Evolutionary conservation across 371 early-diverging fungal species (phyloP).

Genomic region (Circinella minor): DNA sequence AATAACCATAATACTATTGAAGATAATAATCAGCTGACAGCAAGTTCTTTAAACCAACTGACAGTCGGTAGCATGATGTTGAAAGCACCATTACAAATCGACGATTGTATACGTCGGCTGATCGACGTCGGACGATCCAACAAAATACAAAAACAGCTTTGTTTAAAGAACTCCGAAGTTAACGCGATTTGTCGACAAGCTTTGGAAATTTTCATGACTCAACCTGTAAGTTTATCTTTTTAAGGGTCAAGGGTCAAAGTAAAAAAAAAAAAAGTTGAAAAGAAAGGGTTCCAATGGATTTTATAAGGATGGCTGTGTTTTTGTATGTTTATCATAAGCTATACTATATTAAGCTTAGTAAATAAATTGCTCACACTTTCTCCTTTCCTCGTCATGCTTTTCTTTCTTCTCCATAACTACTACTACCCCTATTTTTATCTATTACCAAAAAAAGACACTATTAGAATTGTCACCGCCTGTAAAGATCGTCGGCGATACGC

Average conservation of each 20-base stretch:
- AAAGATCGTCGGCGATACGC: constrained; percentile 95
- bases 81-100: constrained; percentile 60
- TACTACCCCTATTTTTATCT: not conserved
- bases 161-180: constrained; percentile 84
- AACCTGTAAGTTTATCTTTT: constrained; percentile 63
- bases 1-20: constrained; percentile 3
- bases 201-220: constrained; percentile 87
- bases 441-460: constrained; percentile 55
- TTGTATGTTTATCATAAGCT: too few relatives aligned
- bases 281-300: not conserved
- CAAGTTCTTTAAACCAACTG: constrained; percentile 35
- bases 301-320: not conserved
- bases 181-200: constrained; percentile 82
- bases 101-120: constrained; percentile 82
- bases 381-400: not conserved
- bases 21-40: constrained; percentile 36
- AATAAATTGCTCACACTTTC: too few relatives aligned
- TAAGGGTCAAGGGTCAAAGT: not conserved
- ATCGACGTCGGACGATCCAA: constrained; percentile 73
- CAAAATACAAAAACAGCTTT: constrained; percentile 69
- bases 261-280: constrained; percentile 1
- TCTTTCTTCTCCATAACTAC: not conserved
- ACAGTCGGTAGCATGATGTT: constrained; percentile 24
- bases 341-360: too few relatives aligned
- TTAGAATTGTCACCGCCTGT: constrained; percentile 94